Evolutionary conservation across 257 asterid genomes (phyloP), one percentile per base, ranked within the genome.

Genomic region (Salvia hispanica): DNA sequence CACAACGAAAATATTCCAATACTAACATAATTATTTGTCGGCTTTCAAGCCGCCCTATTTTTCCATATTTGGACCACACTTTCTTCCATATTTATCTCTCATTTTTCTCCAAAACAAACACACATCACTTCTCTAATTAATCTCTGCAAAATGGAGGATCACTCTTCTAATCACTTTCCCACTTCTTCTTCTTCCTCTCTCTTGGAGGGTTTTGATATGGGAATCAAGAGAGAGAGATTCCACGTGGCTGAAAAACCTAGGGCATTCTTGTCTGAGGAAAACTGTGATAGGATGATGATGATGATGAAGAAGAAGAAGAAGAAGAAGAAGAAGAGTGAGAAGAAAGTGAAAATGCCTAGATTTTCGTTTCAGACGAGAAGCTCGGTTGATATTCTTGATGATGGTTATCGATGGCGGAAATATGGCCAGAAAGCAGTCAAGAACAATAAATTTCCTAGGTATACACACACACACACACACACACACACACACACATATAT

Each of bases 351-450:
- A 60, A 81, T 58, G 68, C 85, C 78, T 15, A 80, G 74, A 58
- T 76, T 74, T 72, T 86, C 92, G n/a, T 86, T 86, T 21, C 82
- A 79, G 58, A 81, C 89, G 3, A 78, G 86, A 69, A 83, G 89
- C 74, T 85, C 69, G 66, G 89, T 85, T 54, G 92, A 85, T 54
- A 82, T 84, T 60, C 94, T 86, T 16, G 94, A 86, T 43, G 94
- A 86, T 59, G 93, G 93, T 4, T 86, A 84, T 72, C 82, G 90
- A 0, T 86, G 93, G 93, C 79, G 94, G 74, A 86, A 86, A 67
- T 84, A 86, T 48, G 95, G 95, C 48, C 95, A 84, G 39, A 87
- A 87, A 70, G 78, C 82, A 3, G 95, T 87, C 48, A 87, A 87
- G 77, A 81, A 82, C 82, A 87, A 84, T 80, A 72, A 70, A 15